Base-by-base conservation (phyloP, 2,329 filamentous ascomycete species). In the Aspergillus amoenus region DNA sequence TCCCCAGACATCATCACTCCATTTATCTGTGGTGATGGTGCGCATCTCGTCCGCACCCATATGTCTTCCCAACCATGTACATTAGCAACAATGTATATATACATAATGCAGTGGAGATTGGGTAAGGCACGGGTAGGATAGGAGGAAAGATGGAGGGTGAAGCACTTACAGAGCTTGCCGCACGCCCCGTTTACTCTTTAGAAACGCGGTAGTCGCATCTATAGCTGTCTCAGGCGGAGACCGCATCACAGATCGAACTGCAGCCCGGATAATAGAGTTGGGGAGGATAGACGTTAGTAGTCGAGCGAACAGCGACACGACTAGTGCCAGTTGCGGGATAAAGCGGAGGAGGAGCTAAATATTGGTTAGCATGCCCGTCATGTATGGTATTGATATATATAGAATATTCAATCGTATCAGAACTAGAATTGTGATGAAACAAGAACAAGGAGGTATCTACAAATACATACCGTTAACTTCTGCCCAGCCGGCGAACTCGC, bases 1-100 rank as follows among this genome's bases (percentile, higher is more conserved):
- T 1, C 83, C 84, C 85, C 85, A 88, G 41, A 87, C 73, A 57
- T 85, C 82, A 55, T 81, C 78, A 18, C 78, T 78, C 82, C 84
- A 87, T 64, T 78, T 78, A 63, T 87, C 83, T 1, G 76, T 67
- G 4, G 78, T 80, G 56, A 87, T 86, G 18, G 78, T 76, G 4
- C 67, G 66, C 78, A 87, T 83, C 68, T 88, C 85, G 62, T 84
- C 79, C 15, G 76, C 75, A 1, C 81, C 83, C 77, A 87, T 82
- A 66, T 83, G 75, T 61, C 77, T 79, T 44, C 24, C 41, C 18
- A 11, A 12, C 21, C 21, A 27, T 12, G 18, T 9, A 43, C 12
- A 22, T 44, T 22, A 44, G 42, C 21, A 27, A n/a, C 9, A 18
- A 39, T 15, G 22, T 18, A 45, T 39, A 40, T 30, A 30, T 30